These are phyloP conservation scores for Vaccinium corymbosum DNA, from an alignment of 148 eudicot species.

Conservation along the genomic window DNA sequence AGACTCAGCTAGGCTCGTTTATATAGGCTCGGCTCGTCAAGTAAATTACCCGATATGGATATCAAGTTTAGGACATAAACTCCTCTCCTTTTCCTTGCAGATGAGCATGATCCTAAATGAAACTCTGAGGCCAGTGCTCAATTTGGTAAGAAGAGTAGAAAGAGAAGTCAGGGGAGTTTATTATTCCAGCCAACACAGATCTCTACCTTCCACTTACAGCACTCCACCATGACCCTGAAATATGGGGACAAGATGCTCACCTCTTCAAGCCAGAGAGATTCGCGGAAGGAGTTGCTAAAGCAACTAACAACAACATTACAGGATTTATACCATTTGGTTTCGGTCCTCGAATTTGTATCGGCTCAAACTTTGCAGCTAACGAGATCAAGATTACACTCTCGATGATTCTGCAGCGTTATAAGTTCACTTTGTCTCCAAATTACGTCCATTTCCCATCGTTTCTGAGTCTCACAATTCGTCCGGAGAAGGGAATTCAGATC, in stretches of 20 bases:
- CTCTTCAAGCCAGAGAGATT: too few relatives aligned
- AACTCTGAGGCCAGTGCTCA: background rate
- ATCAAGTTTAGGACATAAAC: too few relatives aligned
- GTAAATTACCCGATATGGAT: too few relatives aligned
- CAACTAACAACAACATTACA: background rate
- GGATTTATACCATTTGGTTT: conserved; percentile 2
- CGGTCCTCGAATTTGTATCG: conserved; percentile 2
- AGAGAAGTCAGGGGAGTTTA: background rate
- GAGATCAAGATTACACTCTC: conserved; percentile 10
- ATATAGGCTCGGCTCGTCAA: too few relatives aligned
- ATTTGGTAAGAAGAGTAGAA: background rate
- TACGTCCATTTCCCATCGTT: background rate
- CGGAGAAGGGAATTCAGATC: background rate
- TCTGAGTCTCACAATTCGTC: background rate
- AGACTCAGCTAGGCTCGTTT: too few relatives aligned
- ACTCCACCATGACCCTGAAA: conserved; percentile 4
- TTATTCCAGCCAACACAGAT: background rate
- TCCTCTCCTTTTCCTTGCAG: background rate
- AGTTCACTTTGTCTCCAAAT: background rate
- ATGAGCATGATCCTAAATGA: conserved; percentile 9
- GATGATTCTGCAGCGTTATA: background rate
- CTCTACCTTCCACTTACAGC: background rate
- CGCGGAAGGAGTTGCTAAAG: too few relatives aligned
- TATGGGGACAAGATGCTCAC: conserved; percentile 10
- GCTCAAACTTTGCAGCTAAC: background rate